These are phyloP conservation scores for Flaveria trinervia DNA, from an alignment of 129 eudicot species.

Conservation along the genomic window DNA sequence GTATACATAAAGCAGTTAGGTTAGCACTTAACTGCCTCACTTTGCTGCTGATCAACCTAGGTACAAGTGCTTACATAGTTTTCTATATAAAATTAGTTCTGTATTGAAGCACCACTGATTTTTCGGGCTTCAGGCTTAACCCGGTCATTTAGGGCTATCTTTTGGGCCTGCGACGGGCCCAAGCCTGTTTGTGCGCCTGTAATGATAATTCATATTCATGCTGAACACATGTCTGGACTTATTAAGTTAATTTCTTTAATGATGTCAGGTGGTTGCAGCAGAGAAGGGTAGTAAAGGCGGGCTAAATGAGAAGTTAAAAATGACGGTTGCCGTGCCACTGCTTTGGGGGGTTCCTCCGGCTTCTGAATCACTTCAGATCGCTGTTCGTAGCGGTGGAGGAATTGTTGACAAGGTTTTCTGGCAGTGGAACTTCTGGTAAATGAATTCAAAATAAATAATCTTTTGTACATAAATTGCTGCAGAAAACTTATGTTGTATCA, in stretches of 20 bases:
- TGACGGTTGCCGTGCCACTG: slow-evolving; percentile 95
- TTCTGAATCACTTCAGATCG: slow-evolving; percentile 84
- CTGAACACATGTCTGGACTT: background rate
- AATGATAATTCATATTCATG: background rate
- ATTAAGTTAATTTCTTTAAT: background rate
- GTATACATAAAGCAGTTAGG: background rate
- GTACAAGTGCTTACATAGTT: background rate
- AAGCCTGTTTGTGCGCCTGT: background rate
- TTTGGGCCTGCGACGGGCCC: background rate
- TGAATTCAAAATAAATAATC: slow-evolving; percentile 19
- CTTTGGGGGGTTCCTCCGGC: slow-evolving; percentile 99
- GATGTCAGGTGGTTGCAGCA: slow-evolving; percentile 74
- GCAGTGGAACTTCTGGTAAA: slow-evolving; percentile 94
- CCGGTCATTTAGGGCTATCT: background rate
- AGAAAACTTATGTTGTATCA: slow-evolving; percentile 26
- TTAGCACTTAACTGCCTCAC: background rate
- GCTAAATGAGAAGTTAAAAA: slow-evolving; percentile 76
- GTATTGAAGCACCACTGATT: background rate
- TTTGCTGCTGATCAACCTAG: background rate
- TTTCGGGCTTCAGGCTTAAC: background rate
- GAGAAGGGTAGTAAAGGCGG: slow-evolving; percentile 81
- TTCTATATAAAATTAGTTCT: background rate
- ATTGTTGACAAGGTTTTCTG: slow-evolving; percentile 91
- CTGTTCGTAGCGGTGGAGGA: slow-evolving; percentile 94
- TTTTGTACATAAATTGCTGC: slow-evolving; percentile 50